phyloP scores from a whole-genome alignment of 768 basidiomycete genomes.

The Tulasnella sp. region DNA sequence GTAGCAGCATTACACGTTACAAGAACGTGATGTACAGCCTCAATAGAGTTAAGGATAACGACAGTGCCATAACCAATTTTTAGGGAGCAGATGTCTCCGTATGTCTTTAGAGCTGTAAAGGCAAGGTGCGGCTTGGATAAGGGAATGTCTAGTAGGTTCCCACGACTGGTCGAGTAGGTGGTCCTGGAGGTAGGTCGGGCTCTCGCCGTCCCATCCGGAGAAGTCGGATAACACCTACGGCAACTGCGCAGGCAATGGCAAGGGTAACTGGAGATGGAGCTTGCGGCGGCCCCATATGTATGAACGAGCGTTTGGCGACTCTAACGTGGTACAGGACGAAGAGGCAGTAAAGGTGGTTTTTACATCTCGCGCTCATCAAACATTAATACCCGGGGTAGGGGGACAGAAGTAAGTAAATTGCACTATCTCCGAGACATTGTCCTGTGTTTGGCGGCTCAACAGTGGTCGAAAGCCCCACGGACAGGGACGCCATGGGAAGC shows the following conservation, averaged over 20 bases:
- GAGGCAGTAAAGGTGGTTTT: too few relatives aligned
- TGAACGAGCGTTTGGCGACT: too few relatives aligned
- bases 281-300: too few relatives aligned
- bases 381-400: too few relatives aligned
- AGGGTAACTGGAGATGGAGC: too few relatives aligned
- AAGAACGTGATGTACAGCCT: conserved; percentile 36
- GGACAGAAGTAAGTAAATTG: too few relatives aligned
- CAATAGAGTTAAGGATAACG: conserved; percentile 35
- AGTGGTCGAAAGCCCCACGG: too few relatives aligned
- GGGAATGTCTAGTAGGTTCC: conserved; percentile 31
- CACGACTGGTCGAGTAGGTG: conserved; percentile 34
- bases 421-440: too few relatives aligned
- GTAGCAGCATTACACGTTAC: background rate
- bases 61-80: conserved; percentile 34
- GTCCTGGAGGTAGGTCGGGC: conserved; percentile 36
- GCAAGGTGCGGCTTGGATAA: conserved; percentile 34
- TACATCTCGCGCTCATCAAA: too few relatives aligned
- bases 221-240: background rate
- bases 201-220: conserved; percentile 25
- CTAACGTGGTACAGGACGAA: too few relatives aligned
- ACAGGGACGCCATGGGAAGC: too few relatives aligned
- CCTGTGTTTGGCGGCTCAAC: too few relatives aligned
- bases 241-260: background rate
- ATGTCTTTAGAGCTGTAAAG: conserved; percentile 37
- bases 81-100: conserved; percentile 35